Evolutionary conservation across 306 rosid species (phyloP).

Genomic region (Casuarina glauca): DNA sequence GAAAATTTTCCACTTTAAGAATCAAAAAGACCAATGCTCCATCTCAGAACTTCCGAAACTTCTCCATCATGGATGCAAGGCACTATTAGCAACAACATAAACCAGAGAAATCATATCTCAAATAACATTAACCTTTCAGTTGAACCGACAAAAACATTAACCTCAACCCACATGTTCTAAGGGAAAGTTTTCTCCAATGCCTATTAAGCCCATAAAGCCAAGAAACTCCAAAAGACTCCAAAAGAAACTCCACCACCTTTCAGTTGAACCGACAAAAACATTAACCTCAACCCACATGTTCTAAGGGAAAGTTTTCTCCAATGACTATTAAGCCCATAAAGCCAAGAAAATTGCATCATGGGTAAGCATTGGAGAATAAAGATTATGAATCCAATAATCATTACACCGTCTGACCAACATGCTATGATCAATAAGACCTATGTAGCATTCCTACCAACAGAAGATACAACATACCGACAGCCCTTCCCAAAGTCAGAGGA

Average conservation of each 20-base stretch:
- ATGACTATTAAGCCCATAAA: neutral
- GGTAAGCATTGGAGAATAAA: neutral
- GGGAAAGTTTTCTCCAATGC: neutral
- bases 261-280: neutral
- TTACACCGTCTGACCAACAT: neutral
- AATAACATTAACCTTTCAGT: neutral
- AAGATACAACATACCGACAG: neutral
- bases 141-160: neutral
- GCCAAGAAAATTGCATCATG: neutral
- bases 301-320: neutral
- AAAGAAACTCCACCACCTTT: neutral
- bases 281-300: slow-evolving; percentile 5
- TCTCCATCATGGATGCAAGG: neutral
- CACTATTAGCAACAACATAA: neutral
- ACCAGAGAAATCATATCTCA: neutral
- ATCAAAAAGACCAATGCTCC: neutral
- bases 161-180: neutral
- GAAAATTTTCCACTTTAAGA: no score
- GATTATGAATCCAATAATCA: neutral
- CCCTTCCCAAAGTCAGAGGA: neutral
- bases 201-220: neutral
- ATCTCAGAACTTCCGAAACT: neutral
- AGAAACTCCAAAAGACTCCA: neutral
- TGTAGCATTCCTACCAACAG: neutral
- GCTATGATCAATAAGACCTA: neutral